Evolutionary conservation across 2,329 filamentous ascomycete genomes (phyloP).

Genomic region (Amesomyces nigricolor): DNA sequence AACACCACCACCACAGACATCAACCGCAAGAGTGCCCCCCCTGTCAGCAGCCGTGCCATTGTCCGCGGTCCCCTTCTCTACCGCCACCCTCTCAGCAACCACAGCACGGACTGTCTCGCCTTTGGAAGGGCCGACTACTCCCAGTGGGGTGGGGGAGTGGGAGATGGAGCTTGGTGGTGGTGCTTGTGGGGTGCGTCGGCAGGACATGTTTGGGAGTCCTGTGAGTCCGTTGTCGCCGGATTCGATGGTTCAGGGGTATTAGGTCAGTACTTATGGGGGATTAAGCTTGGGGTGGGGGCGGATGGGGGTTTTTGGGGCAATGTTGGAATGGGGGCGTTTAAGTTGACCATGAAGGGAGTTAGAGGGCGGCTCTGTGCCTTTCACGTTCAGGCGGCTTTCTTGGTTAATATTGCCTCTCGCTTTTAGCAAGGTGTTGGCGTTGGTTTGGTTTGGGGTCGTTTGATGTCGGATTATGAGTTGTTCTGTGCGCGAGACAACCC

Average conservation of each 20-base stretch:
- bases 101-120: constrained; percentile 4
- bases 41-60: no score
- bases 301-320: not conserved
- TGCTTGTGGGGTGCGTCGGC: no score
- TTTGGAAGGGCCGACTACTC: not conserved
- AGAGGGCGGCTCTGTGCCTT: not conserved
- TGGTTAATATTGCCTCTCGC: not conserved
- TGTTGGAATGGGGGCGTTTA: not conserved
- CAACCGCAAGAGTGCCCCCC: no score
- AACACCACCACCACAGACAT: no score
- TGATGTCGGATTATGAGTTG: no score
- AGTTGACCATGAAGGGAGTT: no score
- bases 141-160: not conserved
- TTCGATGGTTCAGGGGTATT: not conserved
- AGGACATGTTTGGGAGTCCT: constrained; percentile 12
- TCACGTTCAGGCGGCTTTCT: not conserved
- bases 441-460: not conserved
- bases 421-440: not conserved
- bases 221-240: constrained; percentile 17
- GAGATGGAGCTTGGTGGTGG: constrained; percentile 5
- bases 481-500: no score
- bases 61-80: no score
- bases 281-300: not conserved
- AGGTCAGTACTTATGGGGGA: not conserved
- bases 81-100: not conserved